Evolutionary conservation across 139 green algal genomes (phyloP), one percentile per base, ranked within the genome.

Genomic region (Chlamydomonas incerta): DNA sequence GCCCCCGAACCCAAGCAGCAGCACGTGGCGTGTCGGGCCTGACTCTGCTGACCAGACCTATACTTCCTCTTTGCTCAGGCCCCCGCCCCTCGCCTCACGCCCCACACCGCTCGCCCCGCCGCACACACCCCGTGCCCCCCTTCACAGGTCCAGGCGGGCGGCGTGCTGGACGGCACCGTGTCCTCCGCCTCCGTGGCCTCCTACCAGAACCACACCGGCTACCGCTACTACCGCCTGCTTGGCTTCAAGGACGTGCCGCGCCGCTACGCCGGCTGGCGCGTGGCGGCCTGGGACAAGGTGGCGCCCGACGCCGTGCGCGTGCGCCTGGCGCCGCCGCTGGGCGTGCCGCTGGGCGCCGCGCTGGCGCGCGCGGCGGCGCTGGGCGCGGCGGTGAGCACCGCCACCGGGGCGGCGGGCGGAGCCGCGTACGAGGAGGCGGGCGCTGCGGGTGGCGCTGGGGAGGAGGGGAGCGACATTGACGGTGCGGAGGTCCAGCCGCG

Each of bases 201-300:
- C 75, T 89, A 89, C 50, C 75, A 85, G 68, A 89, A 89, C 75
- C 80, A 89, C 85, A 85, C 73, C 14, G 85, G 85, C 52, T 89
- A 89, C 67, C 68, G 73, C 34, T 89, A 89, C 55, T 89, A 81
- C 55, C 75, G 85, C 20, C 67, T 89, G 67, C 85, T 89, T 68
- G 85, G 75, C 52, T 89, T 89, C 69, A 89, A 89, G 66, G 80
- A 85, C 31, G 80, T 76, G 80, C 67, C 66, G 33, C 69, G 80
- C 75, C 60, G 73, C 21, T 88, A 88, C 73, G 33, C 46, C 3
- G 72, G 72, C 72, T 88, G 83, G 83, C 72, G 83, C 0, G 83
- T 88, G 62, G 83, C 65, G 35, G 60, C 57, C 24, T 88, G 83
- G 83, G 83, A 88, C 47, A 70, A 83, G 65, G 62, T 88, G 24